Percentiles rank a stretch among this genome's conserved stretches.
phyloP scores from a whole-genome alignment of 495 filamentous ascomycete species.

The Cladorrhinum samala region DNA sequence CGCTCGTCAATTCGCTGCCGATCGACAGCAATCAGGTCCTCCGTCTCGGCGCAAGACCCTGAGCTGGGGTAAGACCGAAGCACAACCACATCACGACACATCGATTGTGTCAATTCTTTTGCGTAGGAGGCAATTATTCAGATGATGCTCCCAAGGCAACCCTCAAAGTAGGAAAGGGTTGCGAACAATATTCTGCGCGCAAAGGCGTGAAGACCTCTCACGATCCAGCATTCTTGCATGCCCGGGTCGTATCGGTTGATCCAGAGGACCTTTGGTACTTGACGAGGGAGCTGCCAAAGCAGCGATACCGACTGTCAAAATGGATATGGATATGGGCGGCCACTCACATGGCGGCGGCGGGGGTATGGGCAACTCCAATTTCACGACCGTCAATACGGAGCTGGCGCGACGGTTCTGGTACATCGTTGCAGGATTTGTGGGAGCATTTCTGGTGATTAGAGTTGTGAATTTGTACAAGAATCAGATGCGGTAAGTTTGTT shows the following conservation, averaged over 20 bases:
- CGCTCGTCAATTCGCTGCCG: background rate
- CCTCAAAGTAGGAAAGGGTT: too few relatives aligned
- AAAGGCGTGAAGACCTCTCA: background rate
- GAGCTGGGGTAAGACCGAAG: too few relatives aligned
- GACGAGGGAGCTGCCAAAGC: too few relatives aligned
- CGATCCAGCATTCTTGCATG: background rate
- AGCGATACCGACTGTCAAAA: background rate
- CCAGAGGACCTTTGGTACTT: too few relatives aligned
- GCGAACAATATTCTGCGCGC: background rate
- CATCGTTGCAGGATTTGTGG: conserved; percentile 39
- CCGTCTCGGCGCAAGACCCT: background rate
- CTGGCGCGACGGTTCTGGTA: conserved; percentile 48
- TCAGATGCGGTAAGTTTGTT: conserved; percentile 25
- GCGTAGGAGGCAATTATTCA: too few relatives aligned
- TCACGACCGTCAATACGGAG: conserved; percentile 32
- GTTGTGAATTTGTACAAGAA: conserved; percentile 33
- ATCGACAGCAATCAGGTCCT: background rate
- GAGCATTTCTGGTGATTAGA: conserved; percentile 30
- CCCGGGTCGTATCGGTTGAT: too few relatives aligned
- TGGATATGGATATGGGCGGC: background rate
- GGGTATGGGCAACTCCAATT: conserved; percentile 27
- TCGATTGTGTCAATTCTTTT: background rate
- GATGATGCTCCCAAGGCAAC: too few relatives aligned
- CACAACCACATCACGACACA: too few relatives aligned
- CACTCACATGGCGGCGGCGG: conserved; percentile 25